Evolutionary conservation across 2,329 filamentous ascomycete species (phyloP).

Genomic region (Colletotrichum sp.): DNA sequence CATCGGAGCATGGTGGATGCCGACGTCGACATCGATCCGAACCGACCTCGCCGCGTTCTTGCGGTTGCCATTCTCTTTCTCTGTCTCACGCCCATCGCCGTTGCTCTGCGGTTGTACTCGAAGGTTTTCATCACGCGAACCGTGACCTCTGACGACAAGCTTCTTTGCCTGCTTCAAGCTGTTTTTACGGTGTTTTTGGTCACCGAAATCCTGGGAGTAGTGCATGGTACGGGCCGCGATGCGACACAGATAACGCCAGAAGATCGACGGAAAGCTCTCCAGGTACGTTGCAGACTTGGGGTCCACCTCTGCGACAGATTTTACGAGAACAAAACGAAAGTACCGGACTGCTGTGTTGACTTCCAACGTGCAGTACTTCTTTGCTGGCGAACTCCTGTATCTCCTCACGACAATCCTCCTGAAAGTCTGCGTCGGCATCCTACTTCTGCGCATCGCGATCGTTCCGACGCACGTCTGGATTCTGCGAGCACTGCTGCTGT

Average conservation of each 20-base stretch:
- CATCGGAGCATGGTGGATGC: slow-evolving; percentile 2
- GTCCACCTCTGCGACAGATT: neutral
- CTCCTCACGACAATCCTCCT: slow-evolving; percentile 29
- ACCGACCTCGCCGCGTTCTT: slow-evolving; percentile 16
- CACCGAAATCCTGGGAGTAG: slow-evolving; percentile 23
- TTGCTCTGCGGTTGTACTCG: slow-evolving; percentile 30
- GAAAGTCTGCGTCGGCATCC: slow-evolving; percentile 45
- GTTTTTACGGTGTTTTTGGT: slow-evolving; percentile 25
- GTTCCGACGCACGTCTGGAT: slow-evolving; percentile 35
- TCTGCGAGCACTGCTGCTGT: slow-evolving; percentile 35
- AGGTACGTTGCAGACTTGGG: slow-evolving; percentile 23
- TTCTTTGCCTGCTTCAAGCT: slow-evolving; percentile 30
- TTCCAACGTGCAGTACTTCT: slow-evolving; percentile 31
- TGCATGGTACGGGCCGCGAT: slow-evolving; percentile 28
- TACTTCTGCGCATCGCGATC: slow-evolving; percentile 44
- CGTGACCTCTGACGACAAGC: slow-evolving; percentile 33
- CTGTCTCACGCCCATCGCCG: slow-evolving; percentile 32
- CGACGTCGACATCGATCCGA: neutral
- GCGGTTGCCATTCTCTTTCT: slow-evolving; percentile 33
- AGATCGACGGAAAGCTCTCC: slow-evolving; percentile 28
- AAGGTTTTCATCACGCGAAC: slow-evolving; percentile 32
- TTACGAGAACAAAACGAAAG: neutral
- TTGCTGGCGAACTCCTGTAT: slow-evolving; percentile 43
- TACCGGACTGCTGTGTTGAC: neutral
- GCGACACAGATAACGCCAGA: slow-evolving; percentile 15